Conservation (phyloP, 352 stramenopile genomes). For the Blastocystis sp. region DNA sequence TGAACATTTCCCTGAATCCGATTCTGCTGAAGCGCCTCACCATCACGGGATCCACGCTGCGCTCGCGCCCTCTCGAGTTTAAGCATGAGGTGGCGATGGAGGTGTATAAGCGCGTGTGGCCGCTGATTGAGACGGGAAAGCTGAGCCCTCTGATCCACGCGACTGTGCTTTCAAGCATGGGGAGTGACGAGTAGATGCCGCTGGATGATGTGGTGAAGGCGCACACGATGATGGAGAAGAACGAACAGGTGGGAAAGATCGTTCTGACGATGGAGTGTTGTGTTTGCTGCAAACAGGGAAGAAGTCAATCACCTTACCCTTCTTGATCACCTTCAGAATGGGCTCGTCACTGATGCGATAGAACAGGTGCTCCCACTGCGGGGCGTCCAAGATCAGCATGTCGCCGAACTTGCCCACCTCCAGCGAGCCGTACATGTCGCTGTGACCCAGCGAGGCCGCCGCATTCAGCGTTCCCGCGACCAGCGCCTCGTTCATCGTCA, state of each 20-base stretch:
- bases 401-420: slow-evolving; percentile 79
- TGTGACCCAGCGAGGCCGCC: slow-evolving; percentile 79
- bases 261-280: slow-evolving; percentile 63
- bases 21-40: slow-evolving; percentile 72
- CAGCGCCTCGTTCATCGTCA: slow-evolving; percentile 83
- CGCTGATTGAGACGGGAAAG: slow-evolving; percentile 67
- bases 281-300: slow-evolving; percentile 52
- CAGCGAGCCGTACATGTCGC: slow-evolving; percentile 78
- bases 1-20: slow-evolving; percentile 70
- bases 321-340: slow-evolving; percentile 80
- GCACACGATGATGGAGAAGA: slow-evolving; percentile 71
- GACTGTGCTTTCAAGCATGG: not conserved
- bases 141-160: slow-evolving; percentile 70
- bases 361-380: slow-evolving; percentile 80
- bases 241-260: slow-evolving; percentile 71
- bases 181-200: slow-evolving; percentile 57
- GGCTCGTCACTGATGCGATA: slow-evolving; percentile 81
- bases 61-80: slow-evolving; percentile 66
- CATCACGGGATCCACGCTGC: slow-evolving; percentile 73
- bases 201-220: slow-evolving; percentile 66
- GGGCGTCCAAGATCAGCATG: slow-evolving; percentile 76
- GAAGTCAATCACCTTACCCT: slow-evolving; percentile 71
- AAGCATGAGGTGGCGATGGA: slow-evolving; percentile 71
- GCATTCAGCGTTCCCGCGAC: slow-evolving; percentile 80
- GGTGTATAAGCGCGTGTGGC: slow-evolving; percentile 69